Percentiles rank a stretch among this genome's conserved stretches.
These are phyloP conservation scores for Vishniacozyma victoriae DNA, from an alignment of 768 basidiomycete genomes.

Conservation along the genomic window DNA sequence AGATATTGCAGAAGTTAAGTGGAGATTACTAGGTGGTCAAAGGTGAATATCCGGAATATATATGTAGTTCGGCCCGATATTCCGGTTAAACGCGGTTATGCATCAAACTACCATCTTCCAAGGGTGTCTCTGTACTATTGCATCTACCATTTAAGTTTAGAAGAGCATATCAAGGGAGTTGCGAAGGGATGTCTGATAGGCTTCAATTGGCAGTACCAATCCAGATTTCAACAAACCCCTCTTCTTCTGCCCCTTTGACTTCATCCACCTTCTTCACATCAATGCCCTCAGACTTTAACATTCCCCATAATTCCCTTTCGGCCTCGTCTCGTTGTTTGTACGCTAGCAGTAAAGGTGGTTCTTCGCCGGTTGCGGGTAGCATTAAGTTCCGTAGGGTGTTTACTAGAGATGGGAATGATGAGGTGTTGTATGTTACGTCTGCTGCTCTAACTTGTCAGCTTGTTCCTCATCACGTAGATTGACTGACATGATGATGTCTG, in stretches of 20 bases:
- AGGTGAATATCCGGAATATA: too few species aligned
- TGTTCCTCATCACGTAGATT: not conserved
- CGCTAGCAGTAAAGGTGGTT: conserved; percentile 61
- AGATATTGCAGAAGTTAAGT: too few species aligned
- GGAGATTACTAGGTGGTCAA: too few species aligned
- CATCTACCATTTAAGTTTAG: too few species aligned
- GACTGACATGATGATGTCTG: conserved; percentile 65
- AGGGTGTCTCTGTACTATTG: too few species aligned
- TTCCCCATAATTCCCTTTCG: conserved; percentile 70
- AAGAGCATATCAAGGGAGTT: too few species aligned
- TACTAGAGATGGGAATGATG: conserved; percentile 68
- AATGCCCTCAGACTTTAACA: conserved; percentile 55
- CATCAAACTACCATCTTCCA: too few species aligned
- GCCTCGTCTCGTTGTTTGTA: conserved; percentile 79
- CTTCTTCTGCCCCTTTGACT: conserved; percentile 58
- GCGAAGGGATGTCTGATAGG: too few species aligned
- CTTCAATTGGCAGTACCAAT: too few species aligned
- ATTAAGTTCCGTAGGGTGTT: conserved; percentile 60
- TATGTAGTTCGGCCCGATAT: too few species aligned
- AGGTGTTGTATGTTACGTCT: conserved; percentile 86
- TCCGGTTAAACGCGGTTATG: too few species aligned
- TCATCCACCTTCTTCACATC: conserved; percentile 56
- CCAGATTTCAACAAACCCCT: conserved; percentile 49
- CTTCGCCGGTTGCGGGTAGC: conserved; percentile 20
- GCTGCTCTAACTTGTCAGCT: conserved; percentile 61